Conservation (phyloP, 345 rosid species). For the Moricandia moricandioides region DNA sequence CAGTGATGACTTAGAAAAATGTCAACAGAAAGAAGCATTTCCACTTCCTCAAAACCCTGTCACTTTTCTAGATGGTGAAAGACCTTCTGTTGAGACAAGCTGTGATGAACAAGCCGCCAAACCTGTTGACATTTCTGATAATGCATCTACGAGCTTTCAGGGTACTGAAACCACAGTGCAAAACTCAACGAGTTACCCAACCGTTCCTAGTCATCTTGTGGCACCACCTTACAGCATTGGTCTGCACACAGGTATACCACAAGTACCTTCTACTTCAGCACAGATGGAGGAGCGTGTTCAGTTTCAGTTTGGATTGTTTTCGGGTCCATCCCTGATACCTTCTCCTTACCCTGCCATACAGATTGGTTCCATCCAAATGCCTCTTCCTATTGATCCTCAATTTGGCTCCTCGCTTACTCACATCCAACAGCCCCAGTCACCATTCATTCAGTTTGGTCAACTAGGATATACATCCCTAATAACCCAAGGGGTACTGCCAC, state of each 20-base stretch:
- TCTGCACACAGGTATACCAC: constrained; percentile 42
- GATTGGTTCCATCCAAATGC: constrained; percentile 99
- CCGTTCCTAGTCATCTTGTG: constrained; percentile 36
- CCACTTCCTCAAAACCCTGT: constrained; percentile 43
- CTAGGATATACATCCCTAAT: constrained; percentile 70
- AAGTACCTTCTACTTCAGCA: constrained; percentile 40
- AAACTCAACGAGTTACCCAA: constrained; percentile 41
- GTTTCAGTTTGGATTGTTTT: constrained; percentile 93
- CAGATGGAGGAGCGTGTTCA: constrained; percentile 70
- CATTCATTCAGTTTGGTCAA: constrained; percentile 93
- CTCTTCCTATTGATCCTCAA: constrained; percentile 88
- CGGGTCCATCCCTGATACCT: constrained; percentile 88
- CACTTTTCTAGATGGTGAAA: constrained; percentile 41
- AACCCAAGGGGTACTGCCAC: constrained; percentile 70
- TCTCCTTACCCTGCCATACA: constrained; percentile 97
- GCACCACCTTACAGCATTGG: constrained; percentile 39
- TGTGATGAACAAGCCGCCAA: constrained; percentile 43
- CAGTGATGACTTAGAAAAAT: constrained; percentile 67
- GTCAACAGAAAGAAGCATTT: constrained; percentile 47
- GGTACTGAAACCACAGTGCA: constrained; percentile 55
- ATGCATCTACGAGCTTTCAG: constrained; percentile 46
- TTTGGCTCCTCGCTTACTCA: constrained; percentile 58
- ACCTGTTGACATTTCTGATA: constrained; percentile 43
- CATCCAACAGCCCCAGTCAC: constrained; percentile 66
- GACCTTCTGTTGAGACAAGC: constrained; percentile 38